Percentiles rank a stretch among this genome's conserved stretches.
Evolutionary conservation across 208 protist genomes (phyloP).

Genomic region (Balamuthia mandrillaris): DNA sequence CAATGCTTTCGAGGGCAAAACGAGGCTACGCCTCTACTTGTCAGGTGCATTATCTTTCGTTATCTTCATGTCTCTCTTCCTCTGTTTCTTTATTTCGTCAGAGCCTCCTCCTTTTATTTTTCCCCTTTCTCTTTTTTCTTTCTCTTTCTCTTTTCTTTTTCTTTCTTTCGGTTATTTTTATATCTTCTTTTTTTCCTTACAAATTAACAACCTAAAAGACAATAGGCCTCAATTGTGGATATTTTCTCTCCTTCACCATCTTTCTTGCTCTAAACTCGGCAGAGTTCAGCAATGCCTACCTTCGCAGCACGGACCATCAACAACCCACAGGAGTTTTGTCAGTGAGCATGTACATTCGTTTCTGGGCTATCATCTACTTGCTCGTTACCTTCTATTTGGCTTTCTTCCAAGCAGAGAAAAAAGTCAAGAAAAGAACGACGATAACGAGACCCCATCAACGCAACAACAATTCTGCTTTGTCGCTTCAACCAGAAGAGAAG

Average conservation of each 20-base stretch:
- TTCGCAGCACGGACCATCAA: background rate
- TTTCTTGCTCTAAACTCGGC: slow-evolving; percentile 61
- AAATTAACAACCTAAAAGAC: slow-evolving; percentile 14
- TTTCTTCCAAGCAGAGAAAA: slow-evolving; percentile 36
- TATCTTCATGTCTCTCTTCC: too few relatives aligned
- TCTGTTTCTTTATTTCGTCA: background rate
- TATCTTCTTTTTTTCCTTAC: background rate
- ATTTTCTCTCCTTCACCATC: slow-evolving; percentile 60
- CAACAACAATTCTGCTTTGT: too few relatives aligned
- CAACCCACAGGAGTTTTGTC: slow-evolving; percentile 13
- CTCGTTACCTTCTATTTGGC: slow-evolving; percentile 41
- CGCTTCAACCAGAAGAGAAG: too few relatives aligned
- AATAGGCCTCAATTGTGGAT: slow-evolving; percentile 57
- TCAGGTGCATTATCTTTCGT: slow-evolving; percentile 26
- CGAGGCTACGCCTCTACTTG: slow-evolving; percentile 53
- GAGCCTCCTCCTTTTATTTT: background rate
- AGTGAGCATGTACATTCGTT: slow-evolving; percentile 2
- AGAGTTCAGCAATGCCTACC: slow-evolving; percentile 48
- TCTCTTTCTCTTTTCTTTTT: background rate
- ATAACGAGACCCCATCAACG: too few relatives aligned
- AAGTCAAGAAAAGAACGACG: too few relatives aligned
- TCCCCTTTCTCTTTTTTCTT: background rate
- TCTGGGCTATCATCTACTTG: slow-evolving; percentile 31
- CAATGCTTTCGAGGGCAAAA: slow-evolving; percentile 55
- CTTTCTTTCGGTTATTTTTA: background rate